These are phyloP conservation scores for Oenanthe javanica DNA, from an alignment of 140 eudicot species.

Conservation along the genomic window DNA sequence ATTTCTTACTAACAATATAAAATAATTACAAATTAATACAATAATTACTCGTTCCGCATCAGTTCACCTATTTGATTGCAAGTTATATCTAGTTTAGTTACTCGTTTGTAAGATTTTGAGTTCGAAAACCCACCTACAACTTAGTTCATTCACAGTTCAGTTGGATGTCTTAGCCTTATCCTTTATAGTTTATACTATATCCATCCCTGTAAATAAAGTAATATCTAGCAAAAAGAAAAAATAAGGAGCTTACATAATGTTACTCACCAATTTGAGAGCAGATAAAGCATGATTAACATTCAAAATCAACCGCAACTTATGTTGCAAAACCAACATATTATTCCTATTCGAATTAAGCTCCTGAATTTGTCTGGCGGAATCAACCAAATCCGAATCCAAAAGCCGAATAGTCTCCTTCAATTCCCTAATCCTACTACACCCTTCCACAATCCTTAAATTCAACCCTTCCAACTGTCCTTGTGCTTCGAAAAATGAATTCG, in stretches of 20 bases:
- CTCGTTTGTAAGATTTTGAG: too few species aligned
- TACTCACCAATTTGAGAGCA: conserved; percentile 73
- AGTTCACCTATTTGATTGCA: too few species aligned
- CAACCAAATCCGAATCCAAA: conserved; percentile 74
- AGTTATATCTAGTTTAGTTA: too few species aligned
- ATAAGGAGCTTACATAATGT: neutral
- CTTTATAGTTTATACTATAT: neutral
- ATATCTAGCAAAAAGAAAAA: neutral
- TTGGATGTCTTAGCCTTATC: neutral
- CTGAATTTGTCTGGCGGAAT: conserved; percentile 57
- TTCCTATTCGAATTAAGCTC: conserved; percentile 43
- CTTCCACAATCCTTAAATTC: conserved; percentile 70
- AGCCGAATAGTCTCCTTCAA: conserved; percentile 75
- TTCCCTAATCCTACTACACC: conserved; percentile 71
- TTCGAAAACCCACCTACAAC: too few species aligned
- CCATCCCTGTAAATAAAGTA: neutral
- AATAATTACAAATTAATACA: too few species aligned
- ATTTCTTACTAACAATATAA: too few species aligned
- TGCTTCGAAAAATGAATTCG: conserved; percentile 83
- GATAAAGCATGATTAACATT: conserved; percentile 82
- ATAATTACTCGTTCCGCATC: too few species aligned
- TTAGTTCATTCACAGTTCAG: neutral
- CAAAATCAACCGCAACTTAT: conserved; percentile 69
- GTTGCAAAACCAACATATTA: conserved; percentile 55
- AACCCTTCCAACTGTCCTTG: conserved; percentile 78